These are phyloP conservation scores for Eleusine indica DNA, from an alignment of 176 grass and related monocot species.

Conservation along the genomic window DNA sequence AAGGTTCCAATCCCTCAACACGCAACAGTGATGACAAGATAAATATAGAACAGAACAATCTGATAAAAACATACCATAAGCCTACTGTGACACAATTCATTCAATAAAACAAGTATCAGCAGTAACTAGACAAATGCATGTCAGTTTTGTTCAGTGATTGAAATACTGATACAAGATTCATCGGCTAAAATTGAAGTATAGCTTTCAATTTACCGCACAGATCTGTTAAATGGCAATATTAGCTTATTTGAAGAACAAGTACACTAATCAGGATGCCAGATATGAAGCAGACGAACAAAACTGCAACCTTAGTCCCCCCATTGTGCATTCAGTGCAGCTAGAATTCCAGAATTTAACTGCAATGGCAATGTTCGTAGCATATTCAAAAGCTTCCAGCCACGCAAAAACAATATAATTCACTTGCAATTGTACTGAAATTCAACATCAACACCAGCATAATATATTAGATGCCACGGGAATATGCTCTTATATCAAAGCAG, in stretches of 20 bases:
- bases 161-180: neutral
- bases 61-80: neutral
- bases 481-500: neutral
- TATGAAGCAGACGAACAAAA: neutral
- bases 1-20: neutral
- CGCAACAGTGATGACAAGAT: neutral
- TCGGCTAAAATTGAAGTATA: neutral
- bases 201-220: neutral
- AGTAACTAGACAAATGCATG: neutral
- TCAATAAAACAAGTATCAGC: neutral
- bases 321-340: neutral
- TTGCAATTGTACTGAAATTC: neutral
- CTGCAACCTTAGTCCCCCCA: neutral
- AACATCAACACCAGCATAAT: neutral
- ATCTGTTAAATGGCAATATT: neutral
- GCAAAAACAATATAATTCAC: neutral
- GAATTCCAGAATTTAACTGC: neutral
- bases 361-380: neutral
- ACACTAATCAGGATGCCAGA: neutral
- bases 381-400: neutral
- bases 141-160: conserved; percentile 48
- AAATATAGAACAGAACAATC: conserved; percentile 20
- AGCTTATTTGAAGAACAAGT: neutral
- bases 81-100: neutral
- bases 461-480: neutral